Evolutionary conservation across 2,329 filamentous ascomycete genomes (phyloP), one percentile per base, ranked within the genome.

Genomic region (Fusarium sublunatum): DNA sequence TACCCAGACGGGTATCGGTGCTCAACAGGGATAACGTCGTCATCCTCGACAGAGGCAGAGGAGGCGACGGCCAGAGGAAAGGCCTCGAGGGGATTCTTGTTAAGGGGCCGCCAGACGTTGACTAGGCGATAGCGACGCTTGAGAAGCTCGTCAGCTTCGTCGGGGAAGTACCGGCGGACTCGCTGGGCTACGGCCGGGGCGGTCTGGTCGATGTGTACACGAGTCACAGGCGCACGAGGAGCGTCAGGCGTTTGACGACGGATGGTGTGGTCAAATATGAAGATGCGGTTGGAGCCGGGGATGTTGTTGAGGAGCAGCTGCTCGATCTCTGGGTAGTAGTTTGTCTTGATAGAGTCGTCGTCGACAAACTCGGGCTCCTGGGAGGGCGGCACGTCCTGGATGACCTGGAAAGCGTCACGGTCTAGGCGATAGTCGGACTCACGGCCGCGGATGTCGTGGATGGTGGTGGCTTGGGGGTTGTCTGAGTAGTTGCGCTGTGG

Each of bases 241-340:
- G 90, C 84, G 49, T 79, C 76, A 0, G 87, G 83, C 2, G 76
- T 73, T 10, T 86, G 81, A 38, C 90, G 86, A n/a, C 93, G 89
- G 74, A 96, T 86, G 7, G 92, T 96, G 79, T 97, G 91, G 80
- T 96, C 92, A 77, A 96, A 97, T 72, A 96, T 79, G 67, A 91
- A 80, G 28, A 96, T 81, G 5, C 83, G 82, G 53, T 85, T 82
- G 25, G 86, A 83, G 49, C 89, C 91, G 0, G 89, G 87, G 13
- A 96, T 81, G 54, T 86, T 76, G 12, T 86, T 78, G 3, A 93
- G 78, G 1, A 97, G 79, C 25, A 96, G 79, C 44, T 83, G 75
- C 77, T 93, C 89, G 8, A 96, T 86, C 73, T 97, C 92, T 0
- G 92, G 90, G 79, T 97, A 97, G 81, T 96, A 97, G 50, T 87